Base-by-base conservation (phyloP, 23 red algal genomes). In the Chondrus crispus region DNA sequence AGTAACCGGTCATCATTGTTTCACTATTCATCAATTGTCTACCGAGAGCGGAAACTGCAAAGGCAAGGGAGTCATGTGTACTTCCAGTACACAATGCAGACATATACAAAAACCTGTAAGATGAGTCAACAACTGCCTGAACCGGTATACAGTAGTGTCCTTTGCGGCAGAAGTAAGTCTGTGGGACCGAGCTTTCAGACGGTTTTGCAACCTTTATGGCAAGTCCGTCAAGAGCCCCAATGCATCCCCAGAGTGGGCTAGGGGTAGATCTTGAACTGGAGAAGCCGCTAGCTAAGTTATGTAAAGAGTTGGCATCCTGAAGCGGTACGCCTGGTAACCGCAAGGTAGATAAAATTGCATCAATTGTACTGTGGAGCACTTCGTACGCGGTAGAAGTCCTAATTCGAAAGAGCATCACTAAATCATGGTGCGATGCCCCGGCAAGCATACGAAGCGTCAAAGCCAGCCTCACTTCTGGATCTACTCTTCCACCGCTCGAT, bases 301-400 rank as follows among this genome's bases (percentile, higher is more conserved):
- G 3, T 11, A 85, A 39, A 3, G 63, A 52, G 26, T 12, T 58
- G 28, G 68, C 39, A 6, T 1, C 62, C 19, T 46, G 46, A 37
- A 66, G 35, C 35, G 81, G 81, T n/a, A 85, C 47, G 5, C 53
- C 81, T 0, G 55, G 1, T 20, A 69, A 38, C 62, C 46, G 63
- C 35, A 85, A 22, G 33, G 24, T 40, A 3, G 40, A 68, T 2
- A 41, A 44, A 29, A 85, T 45, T 9, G 41, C 37, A 16, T 46
- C 1, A 26, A 38, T 24, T 33, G 81, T 85, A 22, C 39, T 60
- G 36, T 85, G 81, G 46, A 85, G 68, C 9, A 85, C 55, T 41
- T 53, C 52, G 45, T 85, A 69, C n/a, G 81, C 19, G n/a, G 81
- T 85, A 19, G 81, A 85, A 26, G 52, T 41, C 5, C 81, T 60